A percentile compares a stretch with the other conserved stretches of the same genome.
phyloP scores from a whole-genome alignment of 2,329 filamentous ascomycete species.

The Xylariaceae sp. region DNA sequence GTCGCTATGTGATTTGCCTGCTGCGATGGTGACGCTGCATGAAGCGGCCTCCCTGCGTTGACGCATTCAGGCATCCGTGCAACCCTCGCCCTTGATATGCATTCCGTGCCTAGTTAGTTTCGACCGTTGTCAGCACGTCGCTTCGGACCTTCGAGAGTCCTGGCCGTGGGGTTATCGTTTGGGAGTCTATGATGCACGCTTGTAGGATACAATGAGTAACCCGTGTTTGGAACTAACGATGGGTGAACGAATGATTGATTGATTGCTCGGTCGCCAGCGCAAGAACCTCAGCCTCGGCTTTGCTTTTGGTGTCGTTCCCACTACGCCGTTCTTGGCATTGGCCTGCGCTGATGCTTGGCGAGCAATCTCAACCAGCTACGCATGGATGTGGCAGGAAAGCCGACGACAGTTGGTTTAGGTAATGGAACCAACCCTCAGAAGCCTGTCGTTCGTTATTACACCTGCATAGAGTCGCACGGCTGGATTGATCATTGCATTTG shows the following conservation, averaged over 20 bases:
- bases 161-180: too few relatives aligned
- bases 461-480: neutral
- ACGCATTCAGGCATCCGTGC: conserved; percentile 13
- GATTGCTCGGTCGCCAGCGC: neutral
- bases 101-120: neutral
- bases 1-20: conserved; percentile 18
- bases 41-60: conserved; percentile 11
- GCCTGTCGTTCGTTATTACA: neutral
- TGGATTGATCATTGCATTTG: too few relatives aligned
- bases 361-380: neutral
- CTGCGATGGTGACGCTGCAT: conserved; percentile 15
- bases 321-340: conserved; percentile 8
- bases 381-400: too few relatives aligned
- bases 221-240: too few relatives aligned
- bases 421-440: neutral
- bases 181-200: too few relatives aligned
- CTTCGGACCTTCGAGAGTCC: too few relatives aligned
- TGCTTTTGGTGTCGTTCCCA: conserved; percentile 18
- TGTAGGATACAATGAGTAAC: too few relatives aligned
- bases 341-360: conserved; percentile 11
- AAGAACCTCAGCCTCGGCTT: conserved; percentile 19
- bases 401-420: conserved; percentile 8
- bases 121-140: too few relatives aligned
- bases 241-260: too few relatives aligned
- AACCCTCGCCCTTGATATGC: conserved; percentile 6